These are phyloP conservation scores for Metarhizium album DNA, from an alignment of 2,329 filamentous ascomycete species.

Conservation along the genomic window DNA sequence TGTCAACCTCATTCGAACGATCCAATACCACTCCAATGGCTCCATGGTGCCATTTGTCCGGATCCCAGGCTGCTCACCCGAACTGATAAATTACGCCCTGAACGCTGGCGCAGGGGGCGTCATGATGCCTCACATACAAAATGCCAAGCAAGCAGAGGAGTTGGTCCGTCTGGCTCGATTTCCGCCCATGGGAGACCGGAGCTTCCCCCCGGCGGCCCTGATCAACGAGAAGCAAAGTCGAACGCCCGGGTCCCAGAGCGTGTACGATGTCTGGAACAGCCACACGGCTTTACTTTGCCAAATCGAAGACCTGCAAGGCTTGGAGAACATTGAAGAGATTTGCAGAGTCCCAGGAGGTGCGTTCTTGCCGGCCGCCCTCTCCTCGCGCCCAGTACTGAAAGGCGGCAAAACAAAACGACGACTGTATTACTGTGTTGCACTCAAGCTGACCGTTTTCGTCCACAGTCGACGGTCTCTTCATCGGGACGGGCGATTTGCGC, in stretches of 20 bases:
- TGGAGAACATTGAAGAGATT: conserved; percentile 5
- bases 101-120: conserved; percentile 4
- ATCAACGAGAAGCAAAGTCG: neutral
- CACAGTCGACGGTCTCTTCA: conserved; percentile 3
- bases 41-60: conserved; percentile 5
- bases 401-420: neutral
- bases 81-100: conserved; percentile 3
- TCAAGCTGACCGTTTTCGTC: neutral
- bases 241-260: neutral
- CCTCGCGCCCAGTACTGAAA: neutral
- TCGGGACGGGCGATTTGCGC: conserved; percentile 4
- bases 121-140: conserved; percentile 5
- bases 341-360: conserved; percentile 3
- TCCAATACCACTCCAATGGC: conserved; percentile 3
- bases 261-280: conserved; percentile 3
- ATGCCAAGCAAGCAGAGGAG: conserved; percentile 1
- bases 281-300: conserved; percentile 3
- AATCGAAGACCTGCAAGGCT: conserved; percentile 4
- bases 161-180: conserved; percentile 2
- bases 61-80: conserved; percentile 1
- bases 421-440: neutral
- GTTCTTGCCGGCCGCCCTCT: neutral
- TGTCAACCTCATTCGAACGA: neutral
- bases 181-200: conserved; percentile 3
- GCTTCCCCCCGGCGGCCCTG: conserved; percentile 2